Conservation (phyloP, 2,329 filamentous ascomycete species). For the Colletotrichum truncatum region DNA sequence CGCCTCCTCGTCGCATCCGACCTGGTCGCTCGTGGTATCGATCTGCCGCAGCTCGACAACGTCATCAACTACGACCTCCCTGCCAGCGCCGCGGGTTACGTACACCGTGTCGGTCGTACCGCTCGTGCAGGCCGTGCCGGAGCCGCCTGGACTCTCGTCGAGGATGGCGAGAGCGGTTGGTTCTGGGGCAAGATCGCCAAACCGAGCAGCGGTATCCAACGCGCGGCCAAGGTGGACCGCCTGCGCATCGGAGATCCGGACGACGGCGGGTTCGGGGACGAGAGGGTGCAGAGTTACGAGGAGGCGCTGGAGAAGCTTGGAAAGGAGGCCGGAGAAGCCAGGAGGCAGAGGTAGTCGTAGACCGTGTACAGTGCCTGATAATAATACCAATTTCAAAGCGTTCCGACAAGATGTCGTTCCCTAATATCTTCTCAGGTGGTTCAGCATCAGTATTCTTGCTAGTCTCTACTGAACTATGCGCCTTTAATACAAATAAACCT, state of each 20-base stretch:
- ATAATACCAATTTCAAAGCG: neutral
- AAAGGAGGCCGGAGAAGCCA: conserved; percentile 61
- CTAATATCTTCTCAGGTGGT: too few relatives aligned
- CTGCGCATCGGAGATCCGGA: conserved; percentile 50
- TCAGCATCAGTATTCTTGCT: too few relatives aligned
- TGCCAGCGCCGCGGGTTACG: conserved; percentile 80
- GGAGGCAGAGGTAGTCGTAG: conserved; percentile 25
- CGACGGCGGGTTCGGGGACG: conserved; percentile 53
- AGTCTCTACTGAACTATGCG: too few relatives aligned
- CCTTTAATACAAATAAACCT: too few relatives aligned
- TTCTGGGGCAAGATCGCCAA: conserved; percentile 86
- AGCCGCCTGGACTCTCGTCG: conserved; percentile 86
- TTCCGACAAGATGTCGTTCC: too few relatives aligned
- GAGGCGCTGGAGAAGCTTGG: conserved; percentile 69
- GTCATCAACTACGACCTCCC: conserved; percentile 96
- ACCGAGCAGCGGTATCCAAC: conserved; percentile 55
- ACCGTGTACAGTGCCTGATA: neutral
- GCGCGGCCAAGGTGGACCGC: conserved; percentile 56
- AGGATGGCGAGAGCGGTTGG: conserved; percentile 86
- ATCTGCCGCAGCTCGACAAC: conserved; percentile 80
- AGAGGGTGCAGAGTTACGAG: conserved; percentile 58
- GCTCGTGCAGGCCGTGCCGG: conserved; percentile 82
- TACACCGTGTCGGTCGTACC: conserved; percentile 92
- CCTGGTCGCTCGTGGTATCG: conserved; percentile 90
- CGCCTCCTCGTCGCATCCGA: conserved; percentile 90